A percentile compares a stretch with the other conserved stretches of the same genome.
These are phyloP conservation scores for Lecanosticta acicola DNA, from an alignment of 2,329 filamentous ascomycete species.

Conservation along the genomic window DNA sequence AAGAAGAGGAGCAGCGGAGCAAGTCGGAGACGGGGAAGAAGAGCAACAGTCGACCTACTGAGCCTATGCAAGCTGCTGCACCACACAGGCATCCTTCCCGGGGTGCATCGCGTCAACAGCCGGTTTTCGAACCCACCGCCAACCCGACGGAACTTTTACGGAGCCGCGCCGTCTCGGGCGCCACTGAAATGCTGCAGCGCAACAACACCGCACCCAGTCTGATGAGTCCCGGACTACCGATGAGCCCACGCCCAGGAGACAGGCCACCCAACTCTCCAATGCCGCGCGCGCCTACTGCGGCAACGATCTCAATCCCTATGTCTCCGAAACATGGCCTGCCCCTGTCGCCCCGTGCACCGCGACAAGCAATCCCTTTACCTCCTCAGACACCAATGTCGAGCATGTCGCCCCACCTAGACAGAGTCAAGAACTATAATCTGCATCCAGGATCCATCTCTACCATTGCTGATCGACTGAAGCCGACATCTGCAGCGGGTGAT, in stretches of 20 bases:
- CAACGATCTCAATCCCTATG: slow-evolving; percentile 59
- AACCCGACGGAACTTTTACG: slow-evolving; percentile 27
- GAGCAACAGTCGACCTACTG: slow-evolving; percentile 43
- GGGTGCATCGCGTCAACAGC: slow-evolving; percentile 11
- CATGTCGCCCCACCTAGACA: slow-evolving; percentile 45
- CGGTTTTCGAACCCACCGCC: slow-evolving; percentile 15
- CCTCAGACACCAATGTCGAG: slow-evolving; percentile 62
- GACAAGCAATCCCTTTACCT: slow-evolving; percentile 67
- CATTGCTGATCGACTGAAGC: slow-evolving; percentile 21
- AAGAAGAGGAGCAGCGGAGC: slow-evolving; percentile 61
- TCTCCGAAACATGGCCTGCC: slow-evolving; percentile 58
- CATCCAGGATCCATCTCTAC: slow-evolving; percentile 18
- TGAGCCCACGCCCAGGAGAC: slow-evolving; percentile 57
- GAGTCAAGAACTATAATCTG: slow-evolving; percentile 34
- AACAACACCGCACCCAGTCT: slow-evolving; percentile 42
- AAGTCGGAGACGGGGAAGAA: slow-evolving; percentile 66
- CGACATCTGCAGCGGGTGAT: slow-evolving; percentile 16
- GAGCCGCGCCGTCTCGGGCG: slow-evolving; percentile 26
- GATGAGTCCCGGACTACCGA: slow-evolving; percentile 55
- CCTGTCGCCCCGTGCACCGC: slow-evolving; percentile 66
- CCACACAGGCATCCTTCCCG: slow-evolving; percentile 7
- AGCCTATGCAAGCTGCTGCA: slow-evolving; percentile 12
- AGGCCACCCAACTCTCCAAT: slow-evolving; percentile 55
- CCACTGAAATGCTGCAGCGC: slow-evolving; percentile 20
- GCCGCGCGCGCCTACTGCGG: slow-evolving; percentile 52